Base-by-base conservation (phyloP, 1,284 basidiomycete species). In the Trichosporon coremiiforme region DNA sequence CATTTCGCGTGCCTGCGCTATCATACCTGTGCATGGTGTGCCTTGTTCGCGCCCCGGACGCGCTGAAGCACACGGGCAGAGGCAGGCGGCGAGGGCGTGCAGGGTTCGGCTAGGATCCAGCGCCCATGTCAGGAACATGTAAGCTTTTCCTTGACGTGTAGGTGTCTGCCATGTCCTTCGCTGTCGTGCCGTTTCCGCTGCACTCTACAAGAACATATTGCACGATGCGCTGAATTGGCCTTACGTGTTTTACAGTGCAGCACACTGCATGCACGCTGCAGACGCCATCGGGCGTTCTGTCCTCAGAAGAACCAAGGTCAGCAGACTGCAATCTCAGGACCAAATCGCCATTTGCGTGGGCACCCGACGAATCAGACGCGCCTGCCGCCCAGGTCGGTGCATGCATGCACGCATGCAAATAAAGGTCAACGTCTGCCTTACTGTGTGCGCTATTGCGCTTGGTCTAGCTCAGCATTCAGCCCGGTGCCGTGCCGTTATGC, bases 391-490 rank as follows among this genome's bases (percentile, higher is more conserved):
- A 20, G 47, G 10, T 53, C 47, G 20, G 47, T 53, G n/a, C n/a
- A n/a, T n/a, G n/a, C n/a, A n/a, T n/a, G n/a, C n/a, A n/a, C n/a
- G 47, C 47, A 53, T 20, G 47, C 20, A n/a, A n/a, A n/a, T n/a
- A 53, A 53, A 20, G 47, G 47, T 9, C 47, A 22, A 53, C 47
- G 47, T 53, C 47, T 53, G 47, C 47, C 20, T 53, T 22, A 20
- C 41, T n/a, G n/a, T n/a, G n/a, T n/a, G n/a, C n/a, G n/a, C n/a
- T n/a, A n/a, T n/a, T n/a, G n/a, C n/a, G n/a, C 47, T 53, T 22
- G 47, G 47, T 53, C 47, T 53, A 53, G 47, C 47, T n/a, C n/a
- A n/a, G n/a, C n/a, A n/a, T n/a, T 9, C 47, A 53, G 47, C 47
- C 47, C 20, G 47, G 47, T 53, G 20, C 20, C 20, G 20, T 53